phyloP scores from a whole-genome alignment of 345 rosid species.

The Gossypium stocksii region DNA sequence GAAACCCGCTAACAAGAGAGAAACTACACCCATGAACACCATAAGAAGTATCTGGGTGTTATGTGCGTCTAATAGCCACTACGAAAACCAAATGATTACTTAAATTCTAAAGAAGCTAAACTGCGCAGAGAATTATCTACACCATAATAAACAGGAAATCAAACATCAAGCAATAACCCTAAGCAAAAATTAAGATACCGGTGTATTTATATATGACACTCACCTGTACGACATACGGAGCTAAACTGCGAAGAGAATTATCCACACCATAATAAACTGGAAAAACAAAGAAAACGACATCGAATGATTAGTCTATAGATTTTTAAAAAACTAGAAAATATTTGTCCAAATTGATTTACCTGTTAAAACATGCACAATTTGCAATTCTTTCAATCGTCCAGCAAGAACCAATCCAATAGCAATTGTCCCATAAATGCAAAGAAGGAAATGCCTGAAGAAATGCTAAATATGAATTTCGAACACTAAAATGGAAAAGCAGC shows the following conservation, averaged over 20 bases:
- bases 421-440: conserved; percentile 68
- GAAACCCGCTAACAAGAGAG: conserved; percentile 81
- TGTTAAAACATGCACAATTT: conserved; percentile 46
- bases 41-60: conserved; percentile 80
- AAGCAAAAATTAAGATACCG: neutral
- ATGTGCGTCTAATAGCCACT: conserved; percentile 87
- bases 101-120: neutral
- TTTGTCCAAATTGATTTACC: conserved; percentile 33
- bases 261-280: conserved; percentile 83
- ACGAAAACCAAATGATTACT: conserved; percentile 23
- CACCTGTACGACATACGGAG: conserved; percentile 75
- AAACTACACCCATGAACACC: conserved; percentile 76
- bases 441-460: conserved; percentile 73
- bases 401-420: conserved; percentile 74
- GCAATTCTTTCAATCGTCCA: conserved; percentile 59
- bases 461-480: conserved; percentile 22
- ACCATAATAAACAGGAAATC: neutral
- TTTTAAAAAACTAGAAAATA: conserved; percentile 9
- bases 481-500: neutral
- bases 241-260: conserved; percentile 58
- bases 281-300: conserved; percentile 12
- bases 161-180: neutral
- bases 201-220: conserved; percentile 11
- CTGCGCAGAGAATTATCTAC: neutral
- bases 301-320: conserved; percentile 10